Conservation (phyloP, 1,284 basidiomycete species). For the Abortiporus biennis region DNA sequence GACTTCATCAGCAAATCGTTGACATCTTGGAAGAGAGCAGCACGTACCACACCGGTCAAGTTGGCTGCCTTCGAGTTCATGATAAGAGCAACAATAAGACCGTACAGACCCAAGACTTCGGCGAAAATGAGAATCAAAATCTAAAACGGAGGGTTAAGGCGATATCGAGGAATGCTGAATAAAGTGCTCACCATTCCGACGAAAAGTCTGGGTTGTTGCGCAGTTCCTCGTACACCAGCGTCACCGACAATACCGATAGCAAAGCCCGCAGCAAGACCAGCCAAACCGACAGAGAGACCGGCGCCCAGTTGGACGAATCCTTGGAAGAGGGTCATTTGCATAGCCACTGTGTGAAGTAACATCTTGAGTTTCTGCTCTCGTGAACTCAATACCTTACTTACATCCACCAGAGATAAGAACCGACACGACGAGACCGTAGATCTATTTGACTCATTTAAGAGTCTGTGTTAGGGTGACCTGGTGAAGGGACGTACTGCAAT, state of each 20-base stretch:
- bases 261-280: slow-evolving; percentile 87
- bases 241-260: slow-evolving; percentile 96
- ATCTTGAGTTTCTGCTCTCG: slow-evolving; percentile 8
- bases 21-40: too few species aligned
- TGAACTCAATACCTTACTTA: slow-evolving; percentile 34
- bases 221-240: slow-evolving; percentile 86
- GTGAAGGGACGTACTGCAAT: slow-evolving; percentile 63
- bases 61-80: slow-evolving; percentile 65
- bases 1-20: too few species aligned
- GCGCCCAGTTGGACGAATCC: slow-evolving; percentile 90
- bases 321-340: slow-evolving; percentile 64
- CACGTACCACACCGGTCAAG: slow-evolving; percentile 18
- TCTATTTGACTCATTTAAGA: slow-evolving; percentile 21
- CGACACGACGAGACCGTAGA: slow-evolving; percentile 91
- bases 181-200: slow-evolving; percentile 66
- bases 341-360: slow-evolving; percentile 30
- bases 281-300: slow-evolving; percentile 82
- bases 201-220: slow-evolving; percentile 90
- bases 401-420: slow-evolving; percentile 79
- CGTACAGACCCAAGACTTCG: slow-evolving; percentile 80
- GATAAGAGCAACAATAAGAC: slow-evolving; percentile 86
- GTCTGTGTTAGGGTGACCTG: neutral
- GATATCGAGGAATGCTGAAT: neutral
- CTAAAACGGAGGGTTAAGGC: slow-evolving; percentile 22
- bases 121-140: slow-evolving; percentile 79